phyloP scores from a whole-genome alignment of 805 yeast genomes.

The Metschnikowia kofuensis region DNA sequence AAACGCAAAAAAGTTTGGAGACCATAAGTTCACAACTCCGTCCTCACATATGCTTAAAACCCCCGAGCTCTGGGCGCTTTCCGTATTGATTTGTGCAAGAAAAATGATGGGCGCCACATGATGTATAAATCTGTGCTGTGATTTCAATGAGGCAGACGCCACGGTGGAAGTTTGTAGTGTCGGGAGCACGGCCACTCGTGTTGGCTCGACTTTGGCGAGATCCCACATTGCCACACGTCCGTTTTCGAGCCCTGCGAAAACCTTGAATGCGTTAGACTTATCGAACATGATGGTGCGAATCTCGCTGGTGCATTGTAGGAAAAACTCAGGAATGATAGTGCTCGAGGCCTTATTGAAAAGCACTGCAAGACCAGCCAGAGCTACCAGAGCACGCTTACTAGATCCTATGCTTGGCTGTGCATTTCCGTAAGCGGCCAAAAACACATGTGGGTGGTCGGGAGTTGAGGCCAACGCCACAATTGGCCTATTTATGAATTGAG shows the following conservation, averaged over 20 bases:
- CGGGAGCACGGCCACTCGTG: slow-evolving; percentile 17
- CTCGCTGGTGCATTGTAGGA: slow-evolving; percentile 39
- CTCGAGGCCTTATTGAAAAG: slow-evolving; percentile 31
- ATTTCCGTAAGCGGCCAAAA: slow-evolving; percentile 16
- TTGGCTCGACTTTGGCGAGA: slow-evolving; percentile 18
- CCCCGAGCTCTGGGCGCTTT: slow-evolving; percentile 9
- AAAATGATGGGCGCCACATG: slow-evolving; percentile 16
- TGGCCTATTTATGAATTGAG: slow-evolving; percentile 12
- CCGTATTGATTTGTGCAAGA: slow-evolving; percentile 11
- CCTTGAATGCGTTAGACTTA: slow-evolving; percentile 31
- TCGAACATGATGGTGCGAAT: slow-evolving; percentile 42
- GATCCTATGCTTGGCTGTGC: not conserved
- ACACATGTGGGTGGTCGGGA: slow-evolving; percentile 11
- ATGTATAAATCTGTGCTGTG: slow-evolving; percentile 6
- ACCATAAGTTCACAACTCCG: slow-evolving; percentile 21
- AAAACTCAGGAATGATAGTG: slow-evolving; percentile 32
- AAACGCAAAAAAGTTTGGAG: slow-evolving; percentile 19
- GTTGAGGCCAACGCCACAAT: slow-evolving; percentile 11
- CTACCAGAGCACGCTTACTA: slow-evolving; percentile 1
- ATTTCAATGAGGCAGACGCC: slow-evolving; percentile 3
- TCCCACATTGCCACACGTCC: slow-evolving; percentile 57
- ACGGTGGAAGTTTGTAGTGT: slow-evolving; percentile 18
- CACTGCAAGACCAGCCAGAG: slow-evolving; percentile 25
- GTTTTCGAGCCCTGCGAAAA: slow-evolving; percentile 48
- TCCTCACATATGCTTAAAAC: slow-evolving; percentile 15